Evolutionary conservation across 1,284 basidiomycete species (phyloP).

Genomic region (Cutaneotrichosporon daszewskae): DNA sequence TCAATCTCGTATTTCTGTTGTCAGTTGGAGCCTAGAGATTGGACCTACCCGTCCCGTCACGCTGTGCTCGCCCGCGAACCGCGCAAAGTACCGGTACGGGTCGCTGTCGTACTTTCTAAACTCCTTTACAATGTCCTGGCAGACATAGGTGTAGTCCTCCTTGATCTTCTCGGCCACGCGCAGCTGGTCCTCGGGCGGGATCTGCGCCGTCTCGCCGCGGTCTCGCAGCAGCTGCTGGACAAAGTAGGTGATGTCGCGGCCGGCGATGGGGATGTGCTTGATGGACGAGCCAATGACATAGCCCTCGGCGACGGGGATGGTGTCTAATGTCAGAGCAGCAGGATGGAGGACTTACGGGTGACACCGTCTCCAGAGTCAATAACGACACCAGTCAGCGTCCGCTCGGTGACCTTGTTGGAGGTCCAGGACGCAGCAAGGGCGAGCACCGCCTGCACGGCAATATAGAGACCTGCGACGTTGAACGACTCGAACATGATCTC

Average conservation of each 20-base stretch:
- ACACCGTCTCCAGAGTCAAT: conserved; percentile 99
- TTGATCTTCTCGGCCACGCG: conserved; percentile 91
- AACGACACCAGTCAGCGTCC: conserved; percentile 93
- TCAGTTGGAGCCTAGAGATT: background rate
- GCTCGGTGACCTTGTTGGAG: conserved; percentile 83
- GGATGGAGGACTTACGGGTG: conserved; percentile 56
- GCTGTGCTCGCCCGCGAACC: conserved; percentile 87
- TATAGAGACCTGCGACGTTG: conserved; percentile 87
- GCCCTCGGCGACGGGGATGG: conserved; percentile 66
- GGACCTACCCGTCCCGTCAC: conserved; percentile 78
- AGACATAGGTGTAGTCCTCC: conserved; percentile 97
- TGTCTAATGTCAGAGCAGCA: conserved; percentile 31
- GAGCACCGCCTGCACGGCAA: conserved; percentile 98
- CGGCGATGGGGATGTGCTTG: conserved; percentile 98
- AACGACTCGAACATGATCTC: conserved; percentile 99
- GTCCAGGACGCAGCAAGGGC: conserved; percentile 98
- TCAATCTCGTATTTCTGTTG: conserved; percentile 80
- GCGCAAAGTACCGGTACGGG: conserved; percentile 92
- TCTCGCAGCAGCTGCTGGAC: conserved; percentile 95
- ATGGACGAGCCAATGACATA: conserved; percentile 99
- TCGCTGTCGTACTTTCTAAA: conserved; percentile 97
- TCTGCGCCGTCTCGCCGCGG: conserved; percentile 80
- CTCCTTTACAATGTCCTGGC: conserved; percentile 98
- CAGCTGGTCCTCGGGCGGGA: conserved; percentile 95
- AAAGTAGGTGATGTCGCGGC: conserved; percentile 94